Base-by-base conservation (phyloP, 163 green algal genomes). In the Prototheca wickerhamii region DNA sequence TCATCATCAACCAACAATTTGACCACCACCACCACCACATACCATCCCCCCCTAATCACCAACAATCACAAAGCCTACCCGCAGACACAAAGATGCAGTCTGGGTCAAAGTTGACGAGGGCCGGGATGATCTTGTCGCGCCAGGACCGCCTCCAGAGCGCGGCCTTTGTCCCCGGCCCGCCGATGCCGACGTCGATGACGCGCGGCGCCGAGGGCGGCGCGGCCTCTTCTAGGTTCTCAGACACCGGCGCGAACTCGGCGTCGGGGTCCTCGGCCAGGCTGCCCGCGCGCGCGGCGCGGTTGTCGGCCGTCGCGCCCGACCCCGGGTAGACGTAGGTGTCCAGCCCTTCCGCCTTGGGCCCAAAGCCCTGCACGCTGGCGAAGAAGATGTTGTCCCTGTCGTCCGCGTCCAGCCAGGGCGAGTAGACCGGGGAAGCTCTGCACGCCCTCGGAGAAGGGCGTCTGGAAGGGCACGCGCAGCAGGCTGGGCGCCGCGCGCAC, bases 21-120 rank as follows among this genome's bases (percentile, higher is more conserved):
- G n/a, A n/a, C n/a, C n/a, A n/a, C n/a, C n/a, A n/a, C n/a, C n/a
- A n/a, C n/a, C n/a, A n/a, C n/a, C n/a, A n/a, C n/a, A 32, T 37
- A 59, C 28, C 28, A 18, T 18, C 12, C 10, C 51, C 18, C 18
- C 51, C 17, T 12, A 59, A 37, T 23, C 35, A 26, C 7, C 42
- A 49, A 2, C 17, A 32, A 20, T 30, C 17, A 18, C 35, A n/a
- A 4, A 15, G 12, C 26, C 25, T 5, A 73, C 67, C 79, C 2
- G 91, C 91, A 1, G 82, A 94, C 12, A 97, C 68, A 4, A 97
- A 64, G 71, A 97, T 93, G 10, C 96, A 53, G 82, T 97, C 89
- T 2, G 88, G 86, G 30, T 78, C 60, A 71, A 92, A 93, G 64
- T 89, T 87, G 55, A 76, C 69, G 3, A 87, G 63, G 3, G 75